Base-by-base conservation (phyloP, 768 basidiomycete species). In the Myochromella boudieri region DNA sequence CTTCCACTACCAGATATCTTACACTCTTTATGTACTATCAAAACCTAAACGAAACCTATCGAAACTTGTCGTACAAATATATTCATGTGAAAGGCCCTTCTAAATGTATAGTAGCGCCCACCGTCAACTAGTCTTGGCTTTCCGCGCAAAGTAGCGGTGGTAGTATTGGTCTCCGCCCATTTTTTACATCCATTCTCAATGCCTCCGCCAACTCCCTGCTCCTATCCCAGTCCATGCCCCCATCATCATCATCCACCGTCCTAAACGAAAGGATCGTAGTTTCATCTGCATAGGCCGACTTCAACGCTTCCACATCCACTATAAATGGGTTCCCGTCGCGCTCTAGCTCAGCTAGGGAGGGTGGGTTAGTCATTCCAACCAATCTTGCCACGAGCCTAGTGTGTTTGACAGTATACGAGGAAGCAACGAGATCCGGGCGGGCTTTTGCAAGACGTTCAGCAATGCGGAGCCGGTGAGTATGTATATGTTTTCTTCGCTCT, bases 381-480 rank as follows among this genome's bases (percentile, higher is more conserved):
- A 39, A 38, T 18, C 54, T 45, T 15, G 51, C 60, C 15, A 57
- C 32, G 11, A 60, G 46, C 38, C 51, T 57, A 11, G 62, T 61
- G 8, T 61, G 55, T 41, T 62, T 66, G 4, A 38, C 37, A 33
- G 52, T 39, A 45, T 69, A 72, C 0, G 65, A 58, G 2, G 64
- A 55, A 6, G 58, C 57, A 1, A 72, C 68, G 6, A 70, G 65
- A 43, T 74, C 68, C 2, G 78, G 80, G 21, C 71, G 69, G 9
- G 74, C 75, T 11, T 54, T 57, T 3, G 70, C 67, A 12, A 81
- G 60, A 26, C 68, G 71, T 28, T 75, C 70, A 1, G 70, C 71
- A 31, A 66, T 66, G 4, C 58, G 39, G 8, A 68, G 43, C 15
- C 68, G 60, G 15, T 57, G 47, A 10, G 48, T 44, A n/a, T 55